A percentile compares a stretch with the other conserved stretches of the same genome.
Conservation (phyloP, 176 grass and related monocot species). For the Zoysia japonica region DNA sequence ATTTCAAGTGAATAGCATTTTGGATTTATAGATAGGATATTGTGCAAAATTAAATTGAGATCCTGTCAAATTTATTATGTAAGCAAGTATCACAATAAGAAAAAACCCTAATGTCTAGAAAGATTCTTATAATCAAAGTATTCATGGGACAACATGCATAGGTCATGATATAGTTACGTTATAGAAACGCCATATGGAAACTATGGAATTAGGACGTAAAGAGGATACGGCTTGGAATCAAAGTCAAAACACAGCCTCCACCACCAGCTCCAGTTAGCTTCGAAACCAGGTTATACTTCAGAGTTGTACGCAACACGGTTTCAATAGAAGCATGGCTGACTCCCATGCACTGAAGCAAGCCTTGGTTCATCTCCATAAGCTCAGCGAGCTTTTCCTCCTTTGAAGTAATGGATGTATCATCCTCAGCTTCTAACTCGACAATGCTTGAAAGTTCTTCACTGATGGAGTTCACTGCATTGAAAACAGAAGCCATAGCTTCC, state of each 20-base stretch:
- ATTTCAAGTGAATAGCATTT: background rate
- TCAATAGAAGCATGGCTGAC: conserved; percentile 81
- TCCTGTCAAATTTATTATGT: conserved; percentile 20
- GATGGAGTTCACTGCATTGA: conserved; percentile 76
- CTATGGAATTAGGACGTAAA: conserved; percentile 9
- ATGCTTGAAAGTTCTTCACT: conserved; percentile 71
- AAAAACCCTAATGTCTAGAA: background rate
- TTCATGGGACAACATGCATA: background rate
- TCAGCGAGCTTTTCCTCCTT: conserved; percentile 88
- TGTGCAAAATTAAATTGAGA: background rate
- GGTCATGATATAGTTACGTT: background rate
- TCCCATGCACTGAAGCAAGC: conserved; percentile 92
- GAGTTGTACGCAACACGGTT: conserved; percentile 61
- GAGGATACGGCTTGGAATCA: conserved; percentile 86
- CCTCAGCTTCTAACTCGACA: conserved; percentile 55
- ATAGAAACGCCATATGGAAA: conserved; percentile 15
- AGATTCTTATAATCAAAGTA: background rate
- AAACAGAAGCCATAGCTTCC: conserved; percentile 66
- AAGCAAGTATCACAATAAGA: background rate
- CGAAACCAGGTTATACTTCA: conserved; percentile 74
- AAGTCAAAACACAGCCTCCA: conserved; percentile 91
- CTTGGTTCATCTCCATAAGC: conserved; percentile 97
- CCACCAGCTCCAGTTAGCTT: conserved; percentile 97
- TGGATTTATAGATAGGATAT: background rate
- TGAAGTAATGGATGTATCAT: conserved; percentile 57